Evolutionary conservation across 73 alveolate species (phyloP), one percentile per base, ranked within the genome.

Genomic region (Breviolum minutum): DNA sequence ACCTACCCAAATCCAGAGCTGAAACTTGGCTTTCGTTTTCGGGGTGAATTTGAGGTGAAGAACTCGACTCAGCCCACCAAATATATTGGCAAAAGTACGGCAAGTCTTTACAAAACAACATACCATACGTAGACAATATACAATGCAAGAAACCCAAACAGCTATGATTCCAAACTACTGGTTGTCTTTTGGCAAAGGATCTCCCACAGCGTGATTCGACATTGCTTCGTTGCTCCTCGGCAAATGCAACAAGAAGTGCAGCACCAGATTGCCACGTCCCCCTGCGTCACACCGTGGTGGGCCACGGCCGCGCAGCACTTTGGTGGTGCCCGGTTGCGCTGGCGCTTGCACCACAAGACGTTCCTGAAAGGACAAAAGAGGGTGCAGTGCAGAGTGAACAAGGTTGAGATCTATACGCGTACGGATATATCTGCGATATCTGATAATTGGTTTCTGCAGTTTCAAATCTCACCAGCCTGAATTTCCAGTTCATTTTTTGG

Each of bases 321-420:
- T 93, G 70, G 92, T 93, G 70, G 99, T 63, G 84, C 99, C 99
- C 54, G 99, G 99, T 82, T 93, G 99, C 80, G 99, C 92, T 24
- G 99, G 99, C 7, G 99, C 99, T 54, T 74, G 61, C n/a, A 71
- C 86, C 87, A 69, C 63, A 81, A 87, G 24, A 27, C 83, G 82
- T 27, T 87, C 95, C 82, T 83, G 26, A 7, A 27, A 20, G 48
- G 32, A 32, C 30, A 32, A 8, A n/a, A n/a, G 32, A 22, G 30
- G 83, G 83, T 73, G 83, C 22, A 13, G 83, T 26, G 60, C 40
- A 16, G 54, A 48, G 29, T 73, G 54, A 12, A 7, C 81, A 20
- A 32, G 82, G 54, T 40, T 40, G 54, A 40, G 54, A 40, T 40
- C 54, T 40, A 40, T 40, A 40, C 54, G 3, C 5, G 3, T 40